Evolutionary conservation across 495 filamentous ascomycete genomes (phyloP).

Genomic region (Penicillium coprophilum): DNA sequence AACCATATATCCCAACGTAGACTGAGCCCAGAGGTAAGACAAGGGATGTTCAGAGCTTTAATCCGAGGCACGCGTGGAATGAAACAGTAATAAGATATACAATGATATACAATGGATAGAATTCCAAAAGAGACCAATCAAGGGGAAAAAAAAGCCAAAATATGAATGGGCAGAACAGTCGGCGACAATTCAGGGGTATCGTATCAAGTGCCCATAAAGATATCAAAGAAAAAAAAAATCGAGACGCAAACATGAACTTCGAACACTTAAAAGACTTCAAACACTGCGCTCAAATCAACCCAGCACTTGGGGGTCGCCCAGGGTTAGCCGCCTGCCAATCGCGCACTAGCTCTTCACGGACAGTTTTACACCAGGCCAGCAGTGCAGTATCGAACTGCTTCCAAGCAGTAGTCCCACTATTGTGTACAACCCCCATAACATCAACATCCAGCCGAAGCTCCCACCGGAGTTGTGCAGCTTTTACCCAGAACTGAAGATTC

Average conservation of each 20-base stretch:
- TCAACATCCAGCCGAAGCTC: slow-evolving; percentile 83
- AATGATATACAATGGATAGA: slow-evolving; percentile 13
- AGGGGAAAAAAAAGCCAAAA: slow-evolving; percentile 16
- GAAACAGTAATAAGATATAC: slow-evolving; percentile 7
- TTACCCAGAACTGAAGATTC: slow-evolving; percentile 92
- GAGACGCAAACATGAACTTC: slow-evolving; percentile 16
- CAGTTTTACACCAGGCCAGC: slow-evolving; percentile 71
- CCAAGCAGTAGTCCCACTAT: slow-evolving; percentile 65
- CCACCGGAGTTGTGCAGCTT: slow-evolving; percentile 93
- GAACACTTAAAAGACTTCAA: slow-evolving; percentile 6
- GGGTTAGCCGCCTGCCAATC: slow-evolving; percentile 53
- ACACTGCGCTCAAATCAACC: slow-evolving; percentile 24
- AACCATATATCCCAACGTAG: slow-evolving; percentile 14
- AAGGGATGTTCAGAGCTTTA: not conserved
- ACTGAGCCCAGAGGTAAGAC: not conserved
- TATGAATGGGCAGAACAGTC: slow-evolving; percentile 24
- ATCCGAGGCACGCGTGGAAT: slow-evolving; percentile 6
- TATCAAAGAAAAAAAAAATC: slow-evolving; percentile 16
- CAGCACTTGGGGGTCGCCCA: slow-evolving; percentile 28
- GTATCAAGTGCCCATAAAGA: slow-evolving; percentile 30
- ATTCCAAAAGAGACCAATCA: slow-evolving; percentile 21
- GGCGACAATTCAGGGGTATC: slow-evolving; percentile 34
- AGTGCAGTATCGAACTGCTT: slow-evolving; percentile 76
- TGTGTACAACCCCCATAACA: slow-evolving; percentile 80
- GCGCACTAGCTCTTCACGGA: slow-evolving; percentile 70